These are phyloP conservation scores for Ramalina intermedia DNA, from an alignment of 495 filamentous ascomycete genomes.

Conservation along the genomic window DNA sequence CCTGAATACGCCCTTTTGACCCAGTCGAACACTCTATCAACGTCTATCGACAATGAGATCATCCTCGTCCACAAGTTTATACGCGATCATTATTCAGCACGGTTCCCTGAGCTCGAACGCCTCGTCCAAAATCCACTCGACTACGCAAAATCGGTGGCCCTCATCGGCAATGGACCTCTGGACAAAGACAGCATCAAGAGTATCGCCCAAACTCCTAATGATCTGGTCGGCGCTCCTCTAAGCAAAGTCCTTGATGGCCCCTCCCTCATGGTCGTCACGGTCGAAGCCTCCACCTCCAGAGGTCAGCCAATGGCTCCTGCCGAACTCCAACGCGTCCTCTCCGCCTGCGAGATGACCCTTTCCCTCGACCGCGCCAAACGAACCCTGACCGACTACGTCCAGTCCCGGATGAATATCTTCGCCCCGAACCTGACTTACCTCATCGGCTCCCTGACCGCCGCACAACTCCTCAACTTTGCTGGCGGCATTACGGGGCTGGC, in stretches of 20 bases:
- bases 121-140: slow-evolving; percentile 84
- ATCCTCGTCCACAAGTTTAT: slow-evolving; percentile 90
- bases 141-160: slow-evolving; percentile 89
- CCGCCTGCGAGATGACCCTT: slow-evolving; percentile 76
- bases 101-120: slow-evolving; percentile 93
- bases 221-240: slow-evolving; percentile 58
- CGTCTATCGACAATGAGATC: slow-evolving; percentile 81
- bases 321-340: slow-evolving; percentile 59
- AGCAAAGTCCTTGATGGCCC: slow-evolving; percentile 73
- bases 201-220: slow-evolving; percentile 53
- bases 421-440: slow-evolving; percentile 90
- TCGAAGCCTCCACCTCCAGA: slow-evolving; percentile 80
- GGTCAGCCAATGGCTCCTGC: slow-evolving; percentile 60
- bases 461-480: slow-evolving; percentile 85
- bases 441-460: slow-evolving; percentile 87
- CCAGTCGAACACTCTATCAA: slow-evolving; percentile 70
- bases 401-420: slow-evolving; percentile 92
- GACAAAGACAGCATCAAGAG: slow-evolving; percentile 58
- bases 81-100: slow-evolving; percentile 83
- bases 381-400: slow-evolving; percentile 83
- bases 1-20: slow-evolving; percentile 76
- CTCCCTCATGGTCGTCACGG: slow-evolving; percentile 86
- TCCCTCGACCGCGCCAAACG: slow-evolving; percentile 77
- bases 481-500: slow-evolving; percentile 80
- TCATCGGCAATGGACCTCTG: slow-evolving; percentile 85